A percentile compares a stretch with the other conserved stretches of the same genome.
phyloP scores from a whole-genome alignment of 148 eudicot genomes.

The Talinum fruticosum region DNA sequence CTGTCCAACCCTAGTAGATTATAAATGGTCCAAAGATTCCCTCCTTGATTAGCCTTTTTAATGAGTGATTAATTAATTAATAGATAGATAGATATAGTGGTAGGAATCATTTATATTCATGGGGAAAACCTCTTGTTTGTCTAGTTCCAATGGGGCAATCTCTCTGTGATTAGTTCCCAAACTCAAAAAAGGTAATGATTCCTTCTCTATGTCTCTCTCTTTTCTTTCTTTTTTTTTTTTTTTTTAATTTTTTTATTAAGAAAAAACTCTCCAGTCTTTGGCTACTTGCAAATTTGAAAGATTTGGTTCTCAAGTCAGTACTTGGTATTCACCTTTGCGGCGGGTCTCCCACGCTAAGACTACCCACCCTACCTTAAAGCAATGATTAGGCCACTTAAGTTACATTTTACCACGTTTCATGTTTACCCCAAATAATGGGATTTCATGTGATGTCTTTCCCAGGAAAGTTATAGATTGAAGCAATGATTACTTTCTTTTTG shows the following conservation, averaged over 20 bases:
- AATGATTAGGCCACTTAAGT: neutral
- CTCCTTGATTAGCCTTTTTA: constrained; percentile 10
- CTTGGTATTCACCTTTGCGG: constrained; percentile 1
- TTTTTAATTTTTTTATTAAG: too few species aligned
- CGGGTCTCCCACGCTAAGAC: neutral
- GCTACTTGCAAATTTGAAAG: neutral
- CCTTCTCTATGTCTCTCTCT: neutral
- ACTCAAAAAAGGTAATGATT: constrained; percentile 11
- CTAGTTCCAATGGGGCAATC: constrained; percentile 45
- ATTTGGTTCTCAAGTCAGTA: neutral
- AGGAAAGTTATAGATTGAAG: too few species aligned
- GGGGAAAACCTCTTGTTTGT: constrained; percentile 30
- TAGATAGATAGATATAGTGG: neutral
- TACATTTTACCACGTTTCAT: too few species aligned
- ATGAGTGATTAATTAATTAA: neutral
- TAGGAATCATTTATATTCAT: constrained; percentile 25
- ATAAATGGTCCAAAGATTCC: constrained; percentile 12
- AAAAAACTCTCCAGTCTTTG: neutral
- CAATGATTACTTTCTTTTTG: too few species aligned
- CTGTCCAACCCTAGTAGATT: neutral
- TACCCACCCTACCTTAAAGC: neutral
- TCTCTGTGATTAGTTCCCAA: constrained; percentile 30
- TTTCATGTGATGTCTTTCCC: too few species aligned
- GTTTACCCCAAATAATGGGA: too few species aligned
- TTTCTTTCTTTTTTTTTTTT: too few species aligned